A percentile compares a stretch with the other conserved stretches of the same genome.
phyloP scores from a whole-genome alignment of 2,329 filamentous ascomycete species.

The Ophiostoma ips region DNA sequence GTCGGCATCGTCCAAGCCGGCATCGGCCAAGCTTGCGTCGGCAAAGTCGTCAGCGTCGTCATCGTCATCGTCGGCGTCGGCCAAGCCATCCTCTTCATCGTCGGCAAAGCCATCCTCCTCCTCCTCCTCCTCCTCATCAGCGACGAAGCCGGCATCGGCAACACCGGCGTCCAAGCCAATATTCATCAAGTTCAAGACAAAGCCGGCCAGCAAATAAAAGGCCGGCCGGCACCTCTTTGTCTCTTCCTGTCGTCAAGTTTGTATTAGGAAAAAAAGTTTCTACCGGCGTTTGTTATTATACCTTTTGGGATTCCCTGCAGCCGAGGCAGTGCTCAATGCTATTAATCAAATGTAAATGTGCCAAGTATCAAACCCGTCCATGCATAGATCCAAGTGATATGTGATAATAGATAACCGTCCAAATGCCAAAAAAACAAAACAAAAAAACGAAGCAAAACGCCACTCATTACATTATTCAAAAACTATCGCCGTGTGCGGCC shows the following conservation, averaged over 20 bases:
- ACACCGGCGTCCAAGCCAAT: constrained; percentile 9
- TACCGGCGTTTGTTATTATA: background rate
- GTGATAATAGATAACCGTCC: background rate
- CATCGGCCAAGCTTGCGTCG: background rate
- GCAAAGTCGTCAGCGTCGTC: background rate
- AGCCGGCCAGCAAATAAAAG: constrained; percentile 6
- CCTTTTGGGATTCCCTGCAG: too few relatives aligned
- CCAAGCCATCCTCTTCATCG: background rate
- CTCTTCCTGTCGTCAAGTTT: too few relatives aligned
- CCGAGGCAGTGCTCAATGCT: too few relatives aligned
- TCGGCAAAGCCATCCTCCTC: too few relatives aligned
- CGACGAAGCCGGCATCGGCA: background rate
- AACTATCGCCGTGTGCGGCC: background rate
- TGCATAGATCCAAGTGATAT: too few relatives aligned
- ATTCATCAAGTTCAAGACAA: constrained; percentile 14
- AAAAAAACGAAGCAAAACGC: too few relatives aligned
- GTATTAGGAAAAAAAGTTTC: too few relatives aligned
- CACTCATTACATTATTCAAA: background rate
- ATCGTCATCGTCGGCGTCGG: background rate
- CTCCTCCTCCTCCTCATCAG: too few relatives aligned
- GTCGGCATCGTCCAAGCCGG: background rate
- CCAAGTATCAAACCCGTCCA: too few relatives aligned
- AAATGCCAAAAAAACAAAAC: background rate
- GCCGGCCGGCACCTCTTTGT: background rate
- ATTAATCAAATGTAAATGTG: too few relatives aligned